phyloP scores from a whole-genome alignment of 2,329 filamentous ascomycete species.

The Penicillium sp. region DNA sequence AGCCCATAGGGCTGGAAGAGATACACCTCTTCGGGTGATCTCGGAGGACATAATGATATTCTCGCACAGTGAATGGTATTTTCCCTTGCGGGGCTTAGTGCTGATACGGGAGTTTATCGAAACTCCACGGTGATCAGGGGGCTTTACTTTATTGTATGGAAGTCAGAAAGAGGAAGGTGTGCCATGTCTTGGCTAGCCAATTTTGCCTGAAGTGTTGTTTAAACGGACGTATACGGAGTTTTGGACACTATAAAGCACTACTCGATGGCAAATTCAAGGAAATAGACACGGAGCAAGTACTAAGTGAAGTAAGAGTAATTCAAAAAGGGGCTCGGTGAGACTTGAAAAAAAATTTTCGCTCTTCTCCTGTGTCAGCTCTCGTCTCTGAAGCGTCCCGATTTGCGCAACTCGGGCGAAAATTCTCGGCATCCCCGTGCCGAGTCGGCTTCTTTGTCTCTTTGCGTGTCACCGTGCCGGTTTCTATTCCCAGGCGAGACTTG shows the following conservation, averaged over 20 bases:
- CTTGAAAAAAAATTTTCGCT: background rate
- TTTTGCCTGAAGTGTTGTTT: background rate
- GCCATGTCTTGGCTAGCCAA: slow-evolving; percentile 1
- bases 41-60: slow-evolving; percentile 20
- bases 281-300: slow-evolving; percentile 16
- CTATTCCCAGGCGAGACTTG: background rate
- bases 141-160: slow-evolving; percentile 14
- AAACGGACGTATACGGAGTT: background rate
- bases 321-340: slow-evolving; percentile 19
- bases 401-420: slow-evolving; percentile 16
- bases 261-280: background rate
- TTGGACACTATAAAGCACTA: background rate
- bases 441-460: slow-evolving; percentile 2
- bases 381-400: slow-evolving; percentile 16
- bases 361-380: slow-evolving; percentile 17
- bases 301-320: slow-evolving; percentile 7
- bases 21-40: slow-evolving; percentile 14
- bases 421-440: slow-evolving; percentile 23
- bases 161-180: slow-evolving; percentile 9
- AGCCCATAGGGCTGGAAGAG: slow-evolving; percentile 4
- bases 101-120: slow-evolving; percentile 12
- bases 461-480: background rate
- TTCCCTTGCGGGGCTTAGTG: slow-evolving; percentile 21
- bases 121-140: slow-evolving; percentile 18
- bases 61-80: slow-evolving; percentile 6